phyloP scores from a whole-genome alignment of 768 basidiomycete genomes.

The Pisolithus orientalis region DNA sequence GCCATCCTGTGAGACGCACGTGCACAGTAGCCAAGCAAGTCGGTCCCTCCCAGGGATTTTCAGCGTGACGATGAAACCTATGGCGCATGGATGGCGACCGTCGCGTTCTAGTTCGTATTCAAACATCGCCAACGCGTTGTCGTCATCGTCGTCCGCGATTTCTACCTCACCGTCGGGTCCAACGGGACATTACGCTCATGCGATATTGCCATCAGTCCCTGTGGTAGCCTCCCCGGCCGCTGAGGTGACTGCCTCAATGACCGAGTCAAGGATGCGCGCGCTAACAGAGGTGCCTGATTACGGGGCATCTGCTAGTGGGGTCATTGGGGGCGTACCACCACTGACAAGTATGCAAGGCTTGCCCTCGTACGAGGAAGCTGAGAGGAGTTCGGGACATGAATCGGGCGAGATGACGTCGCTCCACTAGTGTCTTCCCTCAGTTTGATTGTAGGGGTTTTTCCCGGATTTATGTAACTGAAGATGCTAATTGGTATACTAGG shows the following conservation, averaged over 20 bases:
- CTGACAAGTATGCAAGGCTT: constrained; percentile 67
- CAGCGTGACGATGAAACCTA: constrained; percentile 58
- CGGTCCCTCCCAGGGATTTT: constrained; percentile 48
- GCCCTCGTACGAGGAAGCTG: constrained; percentile 82
- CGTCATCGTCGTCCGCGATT: constrained; percentile 3
- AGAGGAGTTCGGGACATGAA: constrained; percentile 6
- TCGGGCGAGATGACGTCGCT: neutral
- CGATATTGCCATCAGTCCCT: constrained; percentile 1
- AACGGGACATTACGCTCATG: constrained; percentile 10
- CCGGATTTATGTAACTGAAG: neutral
- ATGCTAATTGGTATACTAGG: neutral
- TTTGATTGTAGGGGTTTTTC: neutral
- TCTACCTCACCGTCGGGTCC: neutral
- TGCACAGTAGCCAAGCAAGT: constrained; percentile 46
- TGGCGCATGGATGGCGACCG: constrained; percentile 39
- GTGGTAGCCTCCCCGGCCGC: neutral
- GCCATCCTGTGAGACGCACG: constrained; percentile 38
- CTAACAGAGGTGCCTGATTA: constrained; percentile 85
- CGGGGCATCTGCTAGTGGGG: constrained; percentile 74
- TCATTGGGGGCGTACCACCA: constrained; percentile 88
- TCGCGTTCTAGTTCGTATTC: constrained; percentile 32
- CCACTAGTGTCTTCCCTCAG: neutral
- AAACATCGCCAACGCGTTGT: constrained; percentile 16
- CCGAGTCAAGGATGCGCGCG: constrained; percentile 39
- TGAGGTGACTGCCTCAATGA: constrained; percentile 6